A percentile compares a stretch with the other conserved stretches of the same genome.
phyloP scores from a whole-genome alignment of 345 rosid genomes.

The Salix udensis region DNA sequence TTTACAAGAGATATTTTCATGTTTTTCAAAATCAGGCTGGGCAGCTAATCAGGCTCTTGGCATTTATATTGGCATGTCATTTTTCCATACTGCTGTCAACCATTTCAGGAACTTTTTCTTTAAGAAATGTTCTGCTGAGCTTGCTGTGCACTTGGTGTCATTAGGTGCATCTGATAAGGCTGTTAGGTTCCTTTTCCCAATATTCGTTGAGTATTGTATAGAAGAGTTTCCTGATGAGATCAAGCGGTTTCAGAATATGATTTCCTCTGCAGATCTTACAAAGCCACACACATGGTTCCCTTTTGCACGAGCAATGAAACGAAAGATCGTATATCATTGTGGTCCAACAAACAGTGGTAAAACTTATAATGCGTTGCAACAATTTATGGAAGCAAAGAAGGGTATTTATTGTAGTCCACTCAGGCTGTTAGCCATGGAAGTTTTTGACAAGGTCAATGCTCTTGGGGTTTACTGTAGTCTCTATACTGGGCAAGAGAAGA shows the following conservation, averaged over 20 bases:
- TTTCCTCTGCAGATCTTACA: constrained; percentile 78
- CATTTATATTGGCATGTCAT: constrained; percentile 71
- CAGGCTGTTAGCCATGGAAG: constrained; percentile 97
- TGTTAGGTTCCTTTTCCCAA: constrained; percentile 69
- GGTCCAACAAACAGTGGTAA: constrained; percentile 98
- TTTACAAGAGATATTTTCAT: constrained; percentile 45
- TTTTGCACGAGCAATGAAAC: constrained; percentile 87
- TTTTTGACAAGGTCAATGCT: constrained; percentile 91
- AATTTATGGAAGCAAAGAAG: constrained; percentile 83
- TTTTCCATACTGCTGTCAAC: constrained; percentile 69
- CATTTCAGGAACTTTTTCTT: constrained; percentile 51
- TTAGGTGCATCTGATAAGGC: constrained; percentile 70
- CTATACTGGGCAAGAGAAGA: constrained; percentile 87
- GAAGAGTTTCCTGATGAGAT: constrained; percentile 75
- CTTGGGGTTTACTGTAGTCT: constrained; percentile 87
- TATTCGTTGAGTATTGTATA: constrained; percentile 80
- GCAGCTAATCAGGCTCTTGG: constrained; percentile 86
- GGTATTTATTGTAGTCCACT: constrained; percentile 91
- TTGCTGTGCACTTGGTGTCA: constrained; percentile 45
- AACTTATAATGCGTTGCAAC: constrained; percentile 83
- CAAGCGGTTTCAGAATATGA: constrained; percentile 52
- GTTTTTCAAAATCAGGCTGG: constrained; percentile 65
- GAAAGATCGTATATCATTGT: constrained; percentile 82
- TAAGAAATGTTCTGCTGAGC: constrained; percentile 43
- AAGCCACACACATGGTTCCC: constrained; percentile 92